phyloP scores from a whole-genome alignment of 345 rosid species.

The Citrus australasica region DNA sequence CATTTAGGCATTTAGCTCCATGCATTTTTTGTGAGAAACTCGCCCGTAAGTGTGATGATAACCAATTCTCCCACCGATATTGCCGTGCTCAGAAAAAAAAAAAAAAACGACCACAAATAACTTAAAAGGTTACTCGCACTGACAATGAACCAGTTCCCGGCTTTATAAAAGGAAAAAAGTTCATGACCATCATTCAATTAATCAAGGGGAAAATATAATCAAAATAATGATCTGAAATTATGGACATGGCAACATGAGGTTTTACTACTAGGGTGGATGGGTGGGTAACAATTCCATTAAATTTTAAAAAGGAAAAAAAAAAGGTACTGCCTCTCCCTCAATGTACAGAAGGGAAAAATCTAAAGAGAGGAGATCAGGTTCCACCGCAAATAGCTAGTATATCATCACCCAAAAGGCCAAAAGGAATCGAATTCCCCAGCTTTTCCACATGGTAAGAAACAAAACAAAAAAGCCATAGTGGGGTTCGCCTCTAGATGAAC shows the following conservation, averaged over 20 bases:
- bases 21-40: not conserved
- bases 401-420: constrained; percentile 16
- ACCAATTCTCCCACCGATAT: too few relatives aligned
- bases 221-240: not conserved
- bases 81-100: too few relatives aligned
- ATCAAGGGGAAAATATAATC: not conserved
- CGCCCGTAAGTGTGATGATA: not conserved
- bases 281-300: not conserved
- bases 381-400: not conserved
- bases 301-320: not conserved
- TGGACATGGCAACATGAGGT: not conserved
- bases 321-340: constrained; percentile 23
- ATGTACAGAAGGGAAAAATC: constrained; percentile 30
- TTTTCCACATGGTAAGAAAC: constrained; percentile 10
- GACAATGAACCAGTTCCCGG: too few relatives aligned
- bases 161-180: too few relatives aligned
- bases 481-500: constrained; percentile 23
- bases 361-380: constrained; percentile 13
- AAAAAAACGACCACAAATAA: too few relatives aligned
- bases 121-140: too few relatives aligned
- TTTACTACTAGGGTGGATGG: not conserved
- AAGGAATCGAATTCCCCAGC: constrained; percentile 39
- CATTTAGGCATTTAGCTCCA: not conserved
- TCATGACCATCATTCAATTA: too few relatives aligned
- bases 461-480: constrained; percentile 13